Evolutionary conservation across 305 asterid species (phyloP).

Genomic region (Fraxinus xanthoxyloides): DNA sequence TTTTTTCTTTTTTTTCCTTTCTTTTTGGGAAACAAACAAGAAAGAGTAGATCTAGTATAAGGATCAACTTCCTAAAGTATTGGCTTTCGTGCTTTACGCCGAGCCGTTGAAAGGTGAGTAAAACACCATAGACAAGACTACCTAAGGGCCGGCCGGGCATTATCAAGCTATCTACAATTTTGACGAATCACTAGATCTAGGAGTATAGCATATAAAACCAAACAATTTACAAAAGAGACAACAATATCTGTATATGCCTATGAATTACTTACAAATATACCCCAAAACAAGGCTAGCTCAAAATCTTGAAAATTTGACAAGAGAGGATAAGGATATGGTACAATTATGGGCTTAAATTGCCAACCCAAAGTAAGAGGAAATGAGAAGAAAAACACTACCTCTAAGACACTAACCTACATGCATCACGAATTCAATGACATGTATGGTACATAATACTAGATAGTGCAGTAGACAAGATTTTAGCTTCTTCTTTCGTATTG

Average conservation of each 20-base stretch:
- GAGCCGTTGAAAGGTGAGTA: background rate
- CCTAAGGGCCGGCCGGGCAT: background rate
- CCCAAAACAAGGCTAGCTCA: background rate
- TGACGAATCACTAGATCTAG: background rate
- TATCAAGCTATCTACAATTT: background rate
- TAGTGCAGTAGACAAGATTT: background rate
- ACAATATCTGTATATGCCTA: background rate
- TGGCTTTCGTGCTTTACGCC: background rate
- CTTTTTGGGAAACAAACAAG: background rate
- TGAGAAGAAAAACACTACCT: background rate
- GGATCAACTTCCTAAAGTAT: background rate
- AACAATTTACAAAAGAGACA: background rate
- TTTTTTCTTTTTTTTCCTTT: background rate
- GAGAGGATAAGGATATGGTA: background rate
- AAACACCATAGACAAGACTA: background rate
- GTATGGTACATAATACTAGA: background rate
- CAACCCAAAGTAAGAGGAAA: background rate
- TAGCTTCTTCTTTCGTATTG: background rate
- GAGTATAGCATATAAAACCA: background rate
- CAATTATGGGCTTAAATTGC: background rate
- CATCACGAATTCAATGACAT: background rate
- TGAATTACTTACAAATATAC: background rate
- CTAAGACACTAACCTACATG: slow-evolving; percentile 32
- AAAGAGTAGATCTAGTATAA: background rate
- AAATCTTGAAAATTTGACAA: background rate